Base-by-base conservation (phyloP, 2,329 filamentous ascomycete species). In the Claviceps arundinis region DNA sequence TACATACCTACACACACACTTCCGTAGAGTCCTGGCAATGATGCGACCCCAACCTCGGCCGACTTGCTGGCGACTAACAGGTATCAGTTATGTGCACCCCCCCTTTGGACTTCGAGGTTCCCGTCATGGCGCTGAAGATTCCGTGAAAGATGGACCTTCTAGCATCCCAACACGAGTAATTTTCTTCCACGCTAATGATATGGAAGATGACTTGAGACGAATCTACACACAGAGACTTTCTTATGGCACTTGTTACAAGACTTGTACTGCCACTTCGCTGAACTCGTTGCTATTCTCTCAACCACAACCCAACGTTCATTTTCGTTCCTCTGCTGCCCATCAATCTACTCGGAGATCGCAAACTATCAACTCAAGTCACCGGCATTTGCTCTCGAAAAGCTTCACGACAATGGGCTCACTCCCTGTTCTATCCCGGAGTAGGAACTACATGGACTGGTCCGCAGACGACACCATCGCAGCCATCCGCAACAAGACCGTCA, bases 391-490 rank as follows among this genome's bases (percentile, higher is more conserved):
- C 17, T 11, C 22, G 14, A 34, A 30, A 34, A 41, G 40, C 16
- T 26, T 26, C 22, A 16, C 14, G 13, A 50, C 4, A 0, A 52
- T 52, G 50, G 42, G 38, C 14, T n/a, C 14, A 4, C 24, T 38
- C n/a, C 13, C 38, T 22, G 17, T 17, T 6, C 9, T 8, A 3
- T 8, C 45, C 26, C 14, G 13, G 26, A 34, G 19, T 11, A 22
- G 17, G 13, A 34, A 48, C 17, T 30, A 9, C 24, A n/a, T 19
- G 17, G 38, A 45, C 24, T 52, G 50, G 50, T 52, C 50, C 37
- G 50, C 50, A 22, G 50, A 52, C 16, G 44, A 52, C 13, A 48
- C 38, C 37, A 48, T 52, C 22, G 24, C 26, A n/a, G 37, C 50
- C 19, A 34, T 52, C 14, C 50, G 50, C 9, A 48, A 52, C 41